Evolutionary conservation across 1,139 yeast genomes (phyloP), one percentile per base, ranked within the genome.

Genomic region (Kodamaea fungicola): DNA sequence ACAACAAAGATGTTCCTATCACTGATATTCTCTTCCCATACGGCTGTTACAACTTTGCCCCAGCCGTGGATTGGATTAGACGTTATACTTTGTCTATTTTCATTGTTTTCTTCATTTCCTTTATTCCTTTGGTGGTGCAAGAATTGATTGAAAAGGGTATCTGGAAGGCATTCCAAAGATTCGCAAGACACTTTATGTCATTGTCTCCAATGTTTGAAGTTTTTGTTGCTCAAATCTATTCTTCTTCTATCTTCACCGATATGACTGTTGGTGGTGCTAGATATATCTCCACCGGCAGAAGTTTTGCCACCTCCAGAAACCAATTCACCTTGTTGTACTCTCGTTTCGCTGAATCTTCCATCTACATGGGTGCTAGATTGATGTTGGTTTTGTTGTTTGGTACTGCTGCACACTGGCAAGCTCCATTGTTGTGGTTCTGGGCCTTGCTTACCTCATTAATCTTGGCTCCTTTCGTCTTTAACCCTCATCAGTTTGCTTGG

Each of bases 401-500:
- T 59, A 83, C 97, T 16, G 82, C 86, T 54, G 78, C 97, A 30
- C 89, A 86, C 65, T 92, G 98, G 98, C 96, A 92, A 69, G 86
- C 97, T 27, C 95, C 97, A 40, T 74, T 94, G 57, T 69, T 92
- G 54, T 92, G 98, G 97, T 94, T 94, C 82, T 92, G 97, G 97
- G 90, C 95, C 41, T 86, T 97, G 16, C 73, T 90, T 54, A 76
- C 90, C 38, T 87, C 98, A 6, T 78, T 92, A 72, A 79, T 89
- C 70, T 79, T 89, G 55, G 84, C 97, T 34, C 99, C 99, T 55
- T 90, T 92, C 64, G 61, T 92, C 47, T 92, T 88, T 78, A 92
- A 92, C 71, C 99, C 99, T 41, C 98, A 92, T 71, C 98, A 92
- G 72, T 92, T 94, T 65, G 86, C 99, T 41, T 89, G 96, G 96